Percentiles rank a stretch among this genome's conserved stretches.
phyloP scores from a whole-genome alignment of 176 grass and related monocot genomes.

The Zizania latifolia region DNA sequence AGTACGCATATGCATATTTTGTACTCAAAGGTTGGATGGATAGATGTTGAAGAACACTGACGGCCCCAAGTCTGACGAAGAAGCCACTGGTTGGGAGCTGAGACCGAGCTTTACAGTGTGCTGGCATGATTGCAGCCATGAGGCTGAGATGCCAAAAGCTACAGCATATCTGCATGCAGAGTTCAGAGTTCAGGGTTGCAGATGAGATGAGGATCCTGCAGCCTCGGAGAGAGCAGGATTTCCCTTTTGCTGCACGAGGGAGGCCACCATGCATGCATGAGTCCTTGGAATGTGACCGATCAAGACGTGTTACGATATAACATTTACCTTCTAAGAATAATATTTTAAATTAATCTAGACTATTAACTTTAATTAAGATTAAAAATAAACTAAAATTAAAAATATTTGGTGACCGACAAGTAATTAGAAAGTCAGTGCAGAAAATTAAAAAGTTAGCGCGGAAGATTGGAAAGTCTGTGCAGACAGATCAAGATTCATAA shows the following conservation, averaged over 20 bases:
- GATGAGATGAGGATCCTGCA: neutral
- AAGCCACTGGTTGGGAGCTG: neutral
- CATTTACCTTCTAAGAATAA: no score
- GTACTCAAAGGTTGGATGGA: neutral
- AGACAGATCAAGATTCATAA: no score
- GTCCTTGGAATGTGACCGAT: no score
- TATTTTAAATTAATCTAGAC: no score
- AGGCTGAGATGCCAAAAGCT: neutral
- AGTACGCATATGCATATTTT: neutral
- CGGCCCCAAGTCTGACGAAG: neutral
- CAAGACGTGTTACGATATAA: no score
- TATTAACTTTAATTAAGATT: no score
- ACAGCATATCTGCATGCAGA: neutral
- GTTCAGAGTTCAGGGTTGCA: neutral
- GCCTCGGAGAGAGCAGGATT: neutral
- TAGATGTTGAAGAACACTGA: neutral
- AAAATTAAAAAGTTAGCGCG: no score
- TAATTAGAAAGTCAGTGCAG: no score
- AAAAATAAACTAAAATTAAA: no score
- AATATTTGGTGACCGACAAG: no score
- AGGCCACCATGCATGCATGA: neutral
- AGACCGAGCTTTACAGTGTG: neutral
- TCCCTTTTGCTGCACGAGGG: neutral
- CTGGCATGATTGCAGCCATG: constrained; percentile 13
- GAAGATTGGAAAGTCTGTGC: no score